These are phyloP conservation scores for Emydomyces testavorans DNA, from an alignment of 2,329 filamentous ascomycete species.

Conservation along the genomic window DNA sequence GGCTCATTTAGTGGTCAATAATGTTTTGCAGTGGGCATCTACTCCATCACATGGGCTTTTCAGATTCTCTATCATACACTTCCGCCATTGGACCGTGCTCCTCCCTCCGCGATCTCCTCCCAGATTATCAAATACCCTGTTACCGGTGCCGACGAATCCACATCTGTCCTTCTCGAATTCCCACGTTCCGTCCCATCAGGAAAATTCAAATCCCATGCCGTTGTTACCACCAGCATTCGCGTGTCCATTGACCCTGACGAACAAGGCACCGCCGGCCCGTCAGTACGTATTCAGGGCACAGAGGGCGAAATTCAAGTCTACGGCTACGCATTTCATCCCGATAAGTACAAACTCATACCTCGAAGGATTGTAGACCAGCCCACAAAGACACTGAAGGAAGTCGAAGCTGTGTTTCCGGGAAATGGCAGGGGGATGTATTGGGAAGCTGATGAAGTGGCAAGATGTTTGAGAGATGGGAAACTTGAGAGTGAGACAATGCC, in stretches of 20 bases:
- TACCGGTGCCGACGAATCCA: constrained; percentile 66
- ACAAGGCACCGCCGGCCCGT: constrained; percentile 48
- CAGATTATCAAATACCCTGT: constrained; percentile 60
- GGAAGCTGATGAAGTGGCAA: constrained; percentile 70
- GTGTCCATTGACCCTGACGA: constrained; percentile 52
- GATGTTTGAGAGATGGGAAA: constrained; percentile 63
- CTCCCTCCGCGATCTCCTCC: constrained; percentile 52
- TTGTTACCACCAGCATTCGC: constrained; percentile 57
- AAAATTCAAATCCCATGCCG: constrained; percentile 51
- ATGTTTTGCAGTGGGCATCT: constrained; percentile 54
- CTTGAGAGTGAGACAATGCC: constrained; percentile 61
- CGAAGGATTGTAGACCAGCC: constrained; percentile 38
- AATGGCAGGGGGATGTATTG: constrained; percentile 77
- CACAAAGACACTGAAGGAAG: constrained; percentile 25
- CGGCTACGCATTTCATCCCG: constrained; percentile 59
- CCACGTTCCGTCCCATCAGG: constrained; percentile 44
- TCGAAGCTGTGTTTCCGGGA: constrained; percentile 39
- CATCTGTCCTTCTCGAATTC: constrained; percentile 67
- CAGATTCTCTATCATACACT: constrained; percentile 77
- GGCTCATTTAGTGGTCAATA: background rate
- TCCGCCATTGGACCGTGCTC: constrained; percentile 49
- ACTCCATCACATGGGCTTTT: constrained; percentile 82
- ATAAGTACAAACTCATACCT: constrained; percentile 52
- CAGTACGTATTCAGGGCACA: constrained; percentile 69
- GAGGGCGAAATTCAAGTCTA: constrained; percentile 72